These are phyloP conservation scores for Murraya paniculata DNA, from an alignment of 345 rosid species.

Conservation along the genomic window DNA sequence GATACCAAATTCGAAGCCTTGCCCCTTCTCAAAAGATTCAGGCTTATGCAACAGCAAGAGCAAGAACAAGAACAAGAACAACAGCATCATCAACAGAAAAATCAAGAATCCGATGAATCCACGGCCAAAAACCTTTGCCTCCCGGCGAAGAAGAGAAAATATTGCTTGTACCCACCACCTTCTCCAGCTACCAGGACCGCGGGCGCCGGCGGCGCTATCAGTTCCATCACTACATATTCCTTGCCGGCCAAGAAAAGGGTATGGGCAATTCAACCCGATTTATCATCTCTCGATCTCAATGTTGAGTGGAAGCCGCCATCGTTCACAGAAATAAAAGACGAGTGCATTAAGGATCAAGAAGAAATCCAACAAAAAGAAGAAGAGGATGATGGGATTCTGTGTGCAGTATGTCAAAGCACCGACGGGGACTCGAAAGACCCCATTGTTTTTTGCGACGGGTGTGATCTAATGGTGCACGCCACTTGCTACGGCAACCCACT, in stretches of 20 bases:
- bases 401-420: constrained; percentile 84
- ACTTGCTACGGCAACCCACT: constrained; percentile 87
- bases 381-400: constrained; percentile 77
- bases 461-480: constrained; percentile 89
- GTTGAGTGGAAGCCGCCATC: constrained; percentile 55
- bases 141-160: constrained; percentile 84
- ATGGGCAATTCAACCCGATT: constrained; percentile 71
- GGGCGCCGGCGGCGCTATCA: background rate
- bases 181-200: constrained; percentile 1
- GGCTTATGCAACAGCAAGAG: constrained; percentile 38
- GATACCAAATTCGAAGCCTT: constrained; percentile 43
- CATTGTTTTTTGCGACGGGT: constrained; percentile 93
- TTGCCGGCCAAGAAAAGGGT: constrained; percentile 91
- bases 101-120: constrained; percentile 27
- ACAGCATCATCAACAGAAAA: constrained; percentile 26
- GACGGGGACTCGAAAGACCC: constrained; percentile 93
- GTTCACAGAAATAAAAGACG: constrained; percentile 4
- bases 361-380: constrained; percentile 19
- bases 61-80: constrained; percentile 20
- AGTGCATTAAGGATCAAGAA: background rate
- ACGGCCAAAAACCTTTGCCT: constrained; percentile 29
- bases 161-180: constrained; percentile 31
- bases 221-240: constrained; percentile 19
- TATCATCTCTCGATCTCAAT: constrained; percentile 66
- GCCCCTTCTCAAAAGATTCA: constrained; percentile 78